A percentile compares a stretch with the other conserved stretches of the same genome.
Conservation (phyloP, 2,329 filamentous ascomycete genomes). For the Sporothrix pseudoabietina region DNA sequence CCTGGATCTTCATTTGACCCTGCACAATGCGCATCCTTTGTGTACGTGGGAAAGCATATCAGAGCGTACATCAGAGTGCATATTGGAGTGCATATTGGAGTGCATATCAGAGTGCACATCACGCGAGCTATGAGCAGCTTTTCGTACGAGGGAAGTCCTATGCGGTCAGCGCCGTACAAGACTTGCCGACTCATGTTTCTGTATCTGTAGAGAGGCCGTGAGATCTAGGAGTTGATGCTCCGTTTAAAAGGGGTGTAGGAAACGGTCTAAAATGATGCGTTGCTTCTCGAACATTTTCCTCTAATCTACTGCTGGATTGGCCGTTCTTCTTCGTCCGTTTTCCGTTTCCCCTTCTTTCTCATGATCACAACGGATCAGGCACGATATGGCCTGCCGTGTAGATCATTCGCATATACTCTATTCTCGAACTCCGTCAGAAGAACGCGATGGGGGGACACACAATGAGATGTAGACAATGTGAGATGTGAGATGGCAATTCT, state of each 20-base stretch:
- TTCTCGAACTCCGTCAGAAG: not conserved
- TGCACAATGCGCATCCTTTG: not conserved
- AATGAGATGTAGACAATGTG: not conserved
- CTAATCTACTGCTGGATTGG: not conserved
- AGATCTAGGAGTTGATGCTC: not conserved
- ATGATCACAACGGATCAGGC: conserved; percentile 25
- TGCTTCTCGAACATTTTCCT: conserved; percentile 5
- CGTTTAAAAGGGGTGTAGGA: not conserved
- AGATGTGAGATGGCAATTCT: not conserved
- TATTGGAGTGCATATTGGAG: not conserved
- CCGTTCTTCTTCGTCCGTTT: not conserved
- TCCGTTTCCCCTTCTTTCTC: not conserved
- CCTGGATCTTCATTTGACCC: not conserved
- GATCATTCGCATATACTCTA: conserved; percentile 6
- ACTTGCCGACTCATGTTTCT: not conserved
- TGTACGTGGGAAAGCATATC: not conserved
- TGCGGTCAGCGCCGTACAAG: not conserved
- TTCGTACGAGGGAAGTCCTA: not conserved
- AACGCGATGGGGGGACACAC: not conserved
- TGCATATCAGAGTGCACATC: not conserved
- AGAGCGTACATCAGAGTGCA: not conserved
- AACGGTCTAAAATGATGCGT: not conserved
- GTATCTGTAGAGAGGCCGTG: too few relatives aligned
- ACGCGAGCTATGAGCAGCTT: not conserved
- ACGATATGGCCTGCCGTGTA: conserved; percentile 7